These are phyloP conservation scores for Triticum turgidum DNA, from an alignment of 176 grass and related monocot genomes.

Conservation along the genomic window DNA sequence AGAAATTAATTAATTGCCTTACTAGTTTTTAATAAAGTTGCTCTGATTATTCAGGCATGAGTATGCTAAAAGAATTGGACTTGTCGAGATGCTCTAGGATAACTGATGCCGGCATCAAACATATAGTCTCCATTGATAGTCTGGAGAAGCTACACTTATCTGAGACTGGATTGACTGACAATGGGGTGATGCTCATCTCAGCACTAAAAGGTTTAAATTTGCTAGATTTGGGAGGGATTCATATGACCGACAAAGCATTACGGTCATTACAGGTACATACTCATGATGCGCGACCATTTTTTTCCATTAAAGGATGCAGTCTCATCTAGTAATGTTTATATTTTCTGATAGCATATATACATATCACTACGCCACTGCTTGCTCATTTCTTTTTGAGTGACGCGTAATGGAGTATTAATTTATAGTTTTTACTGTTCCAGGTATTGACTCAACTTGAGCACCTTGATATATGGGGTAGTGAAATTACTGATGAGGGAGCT, in stretches of 20 bases:
- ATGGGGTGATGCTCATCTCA: conserved; percentile 68
- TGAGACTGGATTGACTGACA: conserved; percentile 63
- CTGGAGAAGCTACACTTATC: conserved; percentile 78
- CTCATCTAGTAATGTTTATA: not conserved
- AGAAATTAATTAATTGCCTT: not conserved
- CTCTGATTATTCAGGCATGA: conserved; percentile 56
- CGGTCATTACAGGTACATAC: conserved; percentile 59
- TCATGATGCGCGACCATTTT: not conserved
- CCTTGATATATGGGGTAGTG: conserved; percentile 90
- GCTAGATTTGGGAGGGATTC: conserved; percentile 79
- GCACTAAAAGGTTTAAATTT: conserved; percentile 53
- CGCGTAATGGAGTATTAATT: not conserved
- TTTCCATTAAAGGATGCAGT: not conserved
- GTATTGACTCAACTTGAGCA: conserved; percentile 72
- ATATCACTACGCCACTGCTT: not conserved
- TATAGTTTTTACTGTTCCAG: conserved; percentile 43
- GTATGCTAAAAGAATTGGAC: conserved; percentile 68
- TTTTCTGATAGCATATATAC: not conserved
- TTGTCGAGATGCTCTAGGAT: conserved; percentile 81
- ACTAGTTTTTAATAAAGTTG: not conserved
- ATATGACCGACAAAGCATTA: conserved; percentile 56
- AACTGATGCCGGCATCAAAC: conserved; percentile 68
- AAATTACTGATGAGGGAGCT: conserved; percentile 65
- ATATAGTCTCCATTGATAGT: conserved; percentile 66
- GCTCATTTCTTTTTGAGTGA: conserved; percentile 21